Evolutionary conservation across 106 monocot genomes (phyloP).

Genomic region (Acorus gramineus): DNA sequence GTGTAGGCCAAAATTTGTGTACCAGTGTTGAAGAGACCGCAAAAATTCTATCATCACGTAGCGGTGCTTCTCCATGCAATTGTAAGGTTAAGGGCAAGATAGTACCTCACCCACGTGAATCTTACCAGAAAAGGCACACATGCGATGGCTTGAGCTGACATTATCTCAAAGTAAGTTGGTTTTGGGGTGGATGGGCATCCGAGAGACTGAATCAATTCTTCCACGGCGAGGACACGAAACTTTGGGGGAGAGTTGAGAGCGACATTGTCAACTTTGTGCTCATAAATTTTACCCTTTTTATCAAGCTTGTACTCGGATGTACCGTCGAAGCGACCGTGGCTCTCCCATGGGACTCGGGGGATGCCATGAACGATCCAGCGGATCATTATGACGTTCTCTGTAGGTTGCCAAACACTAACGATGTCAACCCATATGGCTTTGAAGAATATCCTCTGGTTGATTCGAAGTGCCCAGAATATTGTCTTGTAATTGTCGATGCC

Average conservation of each 20-base stretch:
- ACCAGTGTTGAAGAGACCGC: too few relatives aligned
- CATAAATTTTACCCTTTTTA: conserved; percentile 73
- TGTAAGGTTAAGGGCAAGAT: conserved; percentile 23
- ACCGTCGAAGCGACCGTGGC: conserved; percentile 66
- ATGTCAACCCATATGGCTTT: conserved; percentile 59
- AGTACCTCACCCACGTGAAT: conserved; percentile 39
- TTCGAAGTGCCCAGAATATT: conserved; percentile 50
- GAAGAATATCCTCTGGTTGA: conserved; percentile 54
- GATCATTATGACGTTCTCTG: conserved; percentile 64
- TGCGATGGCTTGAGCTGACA: not conserved
- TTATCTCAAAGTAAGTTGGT: conserved; percentile 52
- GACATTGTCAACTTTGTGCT: conserved; percentile 71
- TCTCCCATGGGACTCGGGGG: conserved; percentile 75
- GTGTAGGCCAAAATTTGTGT: too few relatives aligned
- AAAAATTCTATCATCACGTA: too few relatives aligned
- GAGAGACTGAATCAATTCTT: conserved; percentile 50
- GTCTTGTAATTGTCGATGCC: conserved; percentile 70
- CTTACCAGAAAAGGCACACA: conserved; percentile 22
- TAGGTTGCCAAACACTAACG: conserved; percentile 70
- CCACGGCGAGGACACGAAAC: conserved; percentile 41
- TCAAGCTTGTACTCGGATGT: conserved; percentile 83
- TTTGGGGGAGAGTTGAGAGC: conserved; percentile 51
- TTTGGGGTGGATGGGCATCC: conserved; percentile 60
- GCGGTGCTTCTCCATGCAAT: conserved; percentile 19
- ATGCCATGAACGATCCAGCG: conserved; percentile 81